Evolutionary conservation across 2,329 filamentous ascomycete species (phyloP), one percentile per base, ranked within the genome.

Genomic region (Fusarium mexicanum): DNA sequence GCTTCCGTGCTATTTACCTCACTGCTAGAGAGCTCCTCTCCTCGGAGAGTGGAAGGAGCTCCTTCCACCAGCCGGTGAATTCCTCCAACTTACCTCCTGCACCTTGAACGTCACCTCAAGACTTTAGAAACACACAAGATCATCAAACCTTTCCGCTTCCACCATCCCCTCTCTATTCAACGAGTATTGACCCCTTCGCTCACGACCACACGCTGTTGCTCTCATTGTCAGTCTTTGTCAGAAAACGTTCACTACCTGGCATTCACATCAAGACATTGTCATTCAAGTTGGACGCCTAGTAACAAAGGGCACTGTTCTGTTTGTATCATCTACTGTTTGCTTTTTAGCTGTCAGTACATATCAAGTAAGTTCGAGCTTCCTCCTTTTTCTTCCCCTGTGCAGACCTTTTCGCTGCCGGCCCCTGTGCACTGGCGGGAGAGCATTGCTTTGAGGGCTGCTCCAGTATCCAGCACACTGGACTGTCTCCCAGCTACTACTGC

Each of bases 261-360:
- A 64, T 63, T 61, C 46, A 31, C 51, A 58, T 69, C 50, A 26
- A 71, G 51, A 29, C 47, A 55, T 67, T 50, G 35, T 37, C 54
- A 54, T 63, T 55, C 29, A 51, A 71, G 53, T 78, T 80, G 73
- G 73, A 73, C 74, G 72, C 64, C 75, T 71, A 41, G 51, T 35
- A 60, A 37, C 43, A 60, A 61, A 65, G 70, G 76, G 68, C 65
- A 77, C 80, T 84, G 78, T 85, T 85, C 84, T 61, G 26, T 81
- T 72, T 60, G 26, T 54, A 69, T 48, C 26, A 53, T 41, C 79
- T 85, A 85, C 77, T 75, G 66, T 81, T 79, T 79, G 79, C 79
- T 77, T 81, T 80, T 78, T 59, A 80, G 64, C 76, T 68, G 60
- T 68, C 74, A 74, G 69, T 74, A 74, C 62, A 72, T 78, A 72